Base-by-base conservation (phyloP, 176 grass and related monocot species). In the Aegilops speltoides region DNA sequence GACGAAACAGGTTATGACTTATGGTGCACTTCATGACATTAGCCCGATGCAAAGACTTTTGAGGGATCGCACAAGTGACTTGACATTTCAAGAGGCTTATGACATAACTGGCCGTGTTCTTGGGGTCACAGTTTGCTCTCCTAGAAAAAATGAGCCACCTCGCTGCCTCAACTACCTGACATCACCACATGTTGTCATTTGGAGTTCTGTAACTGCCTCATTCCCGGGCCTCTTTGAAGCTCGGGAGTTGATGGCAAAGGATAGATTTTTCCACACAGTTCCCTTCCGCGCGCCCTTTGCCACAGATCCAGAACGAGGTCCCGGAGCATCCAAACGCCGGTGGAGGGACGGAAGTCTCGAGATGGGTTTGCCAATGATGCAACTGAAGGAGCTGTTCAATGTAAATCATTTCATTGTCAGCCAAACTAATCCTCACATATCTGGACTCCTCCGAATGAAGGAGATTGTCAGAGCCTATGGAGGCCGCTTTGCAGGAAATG, bases 61-160 rank as follows among this genome's bases (percentile, higher is more conserved):
- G 79, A 89, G 96, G 83, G 78, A 96, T 88, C 90, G 96, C n/a
- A 98, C 93, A 24, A 92, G 94, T 75, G 96, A 98, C 82, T 87
- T 98, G 86, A 98, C 96, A 80, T 98, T 98, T 94, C 96, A 98
- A 96, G 96, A 98, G 86, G 96, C 96, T 68, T 98, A 94, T 10
- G 92, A 98, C 88, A 94, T 98, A 68, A 98, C 96, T 50, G 96
- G 96, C 2, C 90, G 93, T 85, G 78, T 98, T 76, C 93, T 98
- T 81, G 94, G 93, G 37, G 88, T 98, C 80, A 98, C 96, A 2
- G 96, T 96, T 83, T 98, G 96, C 73, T 98, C 96, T 82, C 90
- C 96, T 62, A 92, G 93, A 41, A 96, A 98, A 73, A 93, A 98
- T 86, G 96, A 98, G 81, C 94, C 96, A 62, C 92, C 93, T 0